A percentile compares a stretch with the other conserved stretches of the same genome.
Conservation (phyloP, 169 alveolate species). For the Blepharisma undulans region DNA sequence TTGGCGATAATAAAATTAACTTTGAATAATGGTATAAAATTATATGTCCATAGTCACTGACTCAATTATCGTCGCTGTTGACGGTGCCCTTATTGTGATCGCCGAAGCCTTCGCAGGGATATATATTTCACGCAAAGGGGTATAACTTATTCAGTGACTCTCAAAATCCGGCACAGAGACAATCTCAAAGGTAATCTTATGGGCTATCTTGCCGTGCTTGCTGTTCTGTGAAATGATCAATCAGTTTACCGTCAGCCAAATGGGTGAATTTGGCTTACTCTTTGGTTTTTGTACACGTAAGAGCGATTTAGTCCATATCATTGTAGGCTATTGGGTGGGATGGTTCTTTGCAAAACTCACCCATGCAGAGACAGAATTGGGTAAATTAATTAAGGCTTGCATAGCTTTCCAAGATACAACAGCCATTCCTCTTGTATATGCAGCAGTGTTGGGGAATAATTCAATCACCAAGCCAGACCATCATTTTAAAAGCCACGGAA, state of each 20-base stretch:
- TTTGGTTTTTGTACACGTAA: neutral
- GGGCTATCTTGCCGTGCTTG: neutral
- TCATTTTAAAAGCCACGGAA: neutral
- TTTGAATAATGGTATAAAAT: too few species aligned
- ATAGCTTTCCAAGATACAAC: constrained; percentile 21
- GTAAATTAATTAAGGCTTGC: neutral
- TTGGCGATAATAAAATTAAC: too few species aligned
- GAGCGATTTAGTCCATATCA: neutral
- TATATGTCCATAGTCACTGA: neutral
- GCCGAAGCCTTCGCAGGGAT: neutral
- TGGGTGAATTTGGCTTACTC: neutral
- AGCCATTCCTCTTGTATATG: constrained; percentile 17
- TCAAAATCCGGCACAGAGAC: neutral
- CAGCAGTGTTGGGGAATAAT: neutral
- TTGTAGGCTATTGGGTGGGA: neutral
- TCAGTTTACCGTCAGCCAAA: neutral
- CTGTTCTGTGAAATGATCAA: constrained; percentile 21
- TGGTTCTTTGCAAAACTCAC: neutral
- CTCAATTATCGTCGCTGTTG: neutral
- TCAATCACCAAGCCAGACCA: neutral
- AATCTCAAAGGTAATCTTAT: neutral
- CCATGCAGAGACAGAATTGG: neutral
- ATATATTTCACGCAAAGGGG: neutral
- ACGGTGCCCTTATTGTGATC: neutral
- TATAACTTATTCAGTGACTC: neutral